phyloP scores from a whole-genome alignment of 1,139 yeast genomes.

The Suhomyces choctaworum region DNA sequence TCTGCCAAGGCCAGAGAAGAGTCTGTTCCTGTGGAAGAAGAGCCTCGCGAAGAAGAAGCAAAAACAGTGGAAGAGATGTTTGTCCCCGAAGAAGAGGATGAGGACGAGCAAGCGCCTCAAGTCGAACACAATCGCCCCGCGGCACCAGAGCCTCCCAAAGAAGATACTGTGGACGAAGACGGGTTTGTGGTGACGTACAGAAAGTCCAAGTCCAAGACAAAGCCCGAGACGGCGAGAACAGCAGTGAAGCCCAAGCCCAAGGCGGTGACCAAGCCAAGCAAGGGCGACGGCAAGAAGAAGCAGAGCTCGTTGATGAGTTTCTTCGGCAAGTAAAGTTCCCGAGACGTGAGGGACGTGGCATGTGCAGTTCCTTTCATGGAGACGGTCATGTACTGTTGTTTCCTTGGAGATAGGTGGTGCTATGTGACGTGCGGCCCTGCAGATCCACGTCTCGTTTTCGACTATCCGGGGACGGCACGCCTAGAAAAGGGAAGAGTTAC shows the following conservation, averaged over 20 bases:
- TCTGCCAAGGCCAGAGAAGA: conserved; percentile 1
- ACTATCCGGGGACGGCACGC: too few relatives aligned
- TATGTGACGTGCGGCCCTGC: too few relatives aligned
- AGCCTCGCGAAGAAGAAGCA: conserved; percentile 5
- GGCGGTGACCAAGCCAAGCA: conserved; percentile 13
- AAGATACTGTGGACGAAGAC: conserved; percentile 37
- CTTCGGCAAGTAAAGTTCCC: conserved; percentile 27
- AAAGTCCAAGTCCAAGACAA: conserved; percentile 16
- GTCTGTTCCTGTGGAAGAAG: conserved; percentile 2
- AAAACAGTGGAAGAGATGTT: conserved; percentile 12
- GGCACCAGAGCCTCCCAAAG: conserved; percentile 5
- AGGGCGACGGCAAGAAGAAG: conserved; percentile 27
- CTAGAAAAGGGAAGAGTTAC: too few relatives aligned
- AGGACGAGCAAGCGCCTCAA: conserved; percentile 1
- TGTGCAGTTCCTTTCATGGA: too few relatives aligned
- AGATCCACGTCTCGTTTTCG: too few relatives aligned
- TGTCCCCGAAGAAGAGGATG: conserved; percentile 14
- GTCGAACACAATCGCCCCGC: neutral
- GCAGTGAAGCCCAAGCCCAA: conserved; percentile 15
- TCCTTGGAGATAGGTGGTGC: too few relatives aligned
- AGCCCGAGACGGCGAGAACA: conserved; percentile 15
- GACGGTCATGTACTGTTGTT: too few relatives aligned
- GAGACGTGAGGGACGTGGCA: too few relatives aligned
- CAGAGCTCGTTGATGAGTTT: conserved; percentile 45
- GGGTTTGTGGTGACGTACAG: conserved; percentile 40